phyloP scores from a whole-genome alignment of 1,284 basidiomycete species.

The Ganoderma resinaceum region DNA sequence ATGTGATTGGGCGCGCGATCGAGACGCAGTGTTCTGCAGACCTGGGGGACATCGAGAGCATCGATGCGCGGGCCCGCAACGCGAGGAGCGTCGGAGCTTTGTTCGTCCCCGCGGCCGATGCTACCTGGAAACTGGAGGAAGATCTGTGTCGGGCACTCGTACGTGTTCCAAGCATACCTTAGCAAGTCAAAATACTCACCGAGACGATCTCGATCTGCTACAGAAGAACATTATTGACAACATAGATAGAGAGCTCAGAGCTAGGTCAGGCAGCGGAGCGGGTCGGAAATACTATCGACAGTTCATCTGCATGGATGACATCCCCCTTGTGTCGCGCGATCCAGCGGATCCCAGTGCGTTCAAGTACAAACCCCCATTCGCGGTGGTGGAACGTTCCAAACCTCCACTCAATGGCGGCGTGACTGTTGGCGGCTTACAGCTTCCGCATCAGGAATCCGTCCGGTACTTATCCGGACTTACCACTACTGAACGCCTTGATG shows the following conservation, averaged over 20 bases:
- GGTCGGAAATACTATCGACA: not conserved
- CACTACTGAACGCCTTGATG: too few species aligned
- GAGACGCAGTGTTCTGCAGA: not conserved
- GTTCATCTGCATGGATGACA: not conserved
- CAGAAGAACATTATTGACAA: not conserved
- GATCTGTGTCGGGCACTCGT: not conserved
- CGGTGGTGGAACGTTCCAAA: not conserved
- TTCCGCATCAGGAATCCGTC: too few species aligned
- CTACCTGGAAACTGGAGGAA: not conserved
- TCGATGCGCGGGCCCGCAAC: not conserved
- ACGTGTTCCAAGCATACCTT: not conserved
- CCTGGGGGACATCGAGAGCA: not conserved
- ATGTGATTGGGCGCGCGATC: not conserved
- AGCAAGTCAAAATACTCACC: not conserved
- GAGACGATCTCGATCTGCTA: not conserved
- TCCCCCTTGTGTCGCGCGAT: not conserved
- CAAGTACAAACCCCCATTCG: not conserved
- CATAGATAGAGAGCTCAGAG: not conserved
- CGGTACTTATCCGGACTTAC: too few species aligned
- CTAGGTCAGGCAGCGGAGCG: not conserved
- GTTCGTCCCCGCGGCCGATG: not conserved
- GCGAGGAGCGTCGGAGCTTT: not conserved
- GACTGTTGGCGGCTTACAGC: not conserved
- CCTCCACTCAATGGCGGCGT: not conserved
- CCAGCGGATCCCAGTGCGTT: not conserved